phyloP scores from a whole-genome alignment of 148 eudicot genomes.

The Camellia sinensis region DNA sequence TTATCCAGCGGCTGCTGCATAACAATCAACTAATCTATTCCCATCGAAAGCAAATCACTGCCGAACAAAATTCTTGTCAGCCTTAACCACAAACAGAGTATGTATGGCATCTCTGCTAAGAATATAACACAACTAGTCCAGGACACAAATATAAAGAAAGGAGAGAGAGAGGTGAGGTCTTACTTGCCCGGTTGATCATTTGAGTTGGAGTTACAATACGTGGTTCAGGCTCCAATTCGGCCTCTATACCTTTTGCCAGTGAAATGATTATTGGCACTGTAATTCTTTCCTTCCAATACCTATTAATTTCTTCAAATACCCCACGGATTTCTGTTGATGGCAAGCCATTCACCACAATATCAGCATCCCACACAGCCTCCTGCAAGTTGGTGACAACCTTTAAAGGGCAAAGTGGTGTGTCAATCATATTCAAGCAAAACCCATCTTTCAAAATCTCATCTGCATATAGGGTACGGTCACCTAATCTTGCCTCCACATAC shows the following conservation, averaged over 20 bases:
- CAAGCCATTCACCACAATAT: slow-evolving; percentile 76
- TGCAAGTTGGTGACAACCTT: slow-evolving; percentile 88
- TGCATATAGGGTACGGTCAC: slow-evolving; percentile 69
- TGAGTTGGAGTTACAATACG: slow-evolving; percentile 84
- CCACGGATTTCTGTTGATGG: slow-evolving; percentile 74
- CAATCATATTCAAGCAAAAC: slow-evolving; percentile 91
- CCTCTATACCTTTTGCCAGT: slow-evolving; percentile 85
- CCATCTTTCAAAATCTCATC: slow-evolving; percentile 92
- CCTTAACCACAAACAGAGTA: background rate
- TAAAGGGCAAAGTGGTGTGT: slow-evolving; percentile 83
- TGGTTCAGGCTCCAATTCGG: slow-evolving; percentile 72
- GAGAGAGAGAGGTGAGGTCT: slow-evolving; percentile 17
- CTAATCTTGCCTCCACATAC: slow-evolving; percentile 83
- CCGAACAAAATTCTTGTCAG: background rate
- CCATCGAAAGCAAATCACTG: background rate
- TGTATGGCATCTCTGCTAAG: background rate
- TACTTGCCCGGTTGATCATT: slow-evolving; percentile 79
- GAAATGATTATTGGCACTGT: slow-evolving; percentile 62
- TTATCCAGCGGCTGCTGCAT: background rate
- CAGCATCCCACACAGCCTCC: slow-evolving; percentile 97
- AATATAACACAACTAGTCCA: background rate
- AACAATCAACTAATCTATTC: background rate
- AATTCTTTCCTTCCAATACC: slow-evolving; percentile 82
- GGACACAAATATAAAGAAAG: background rate
- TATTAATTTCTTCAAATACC: slow-evolving; percentile 82